phyloP scores from a whole-genome alignment of 2,329 filamentous ascomycete species.

The Phoma sp. region DNA sequence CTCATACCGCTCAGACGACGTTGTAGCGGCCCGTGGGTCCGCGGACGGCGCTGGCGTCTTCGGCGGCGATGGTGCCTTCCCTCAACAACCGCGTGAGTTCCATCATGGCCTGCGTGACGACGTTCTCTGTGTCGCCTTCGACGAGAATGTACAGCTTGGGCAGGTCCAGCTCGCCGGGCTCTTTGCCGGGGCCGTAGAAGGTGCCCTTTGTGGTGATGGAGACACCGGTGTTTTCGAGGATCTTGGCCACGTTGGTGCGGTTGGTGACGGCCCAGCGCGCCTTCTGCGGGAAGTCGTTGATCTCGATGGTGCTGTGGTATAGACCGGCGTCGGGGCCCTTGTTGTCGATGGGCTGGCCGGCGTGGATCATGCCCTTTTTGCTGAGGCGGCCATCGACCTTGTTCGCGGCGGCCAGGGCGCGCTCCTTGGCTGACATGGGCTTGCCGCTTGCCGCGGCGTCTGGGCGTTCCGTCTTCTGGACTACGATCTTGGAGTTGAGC shows the following conservation, averaged over 20 bases:
- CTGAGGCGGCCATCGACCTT: constrained; percentile 91
- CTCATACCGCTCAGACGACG: constrained; percentile 54
- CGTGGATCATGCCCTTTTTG: constrained; percentile 85
- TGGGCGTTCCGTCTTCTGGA: constrained; percentile 71
- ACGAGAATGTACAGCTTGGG: constrained; percentile 98
- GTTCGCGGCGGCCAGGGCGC: constrained; percentile 87
- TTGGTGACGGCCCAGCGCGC: constrained; percentile 99
- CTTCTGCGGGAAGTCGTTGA: constrained; percentile 99
- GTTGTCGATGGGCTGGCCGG: constrained; percentile 95
- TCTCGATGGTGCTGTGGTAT: constrained; percentile 95
- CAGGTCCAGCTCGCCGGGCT: constrained; percentile 72
- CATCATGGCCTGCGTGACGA: constrained; percentile 87
- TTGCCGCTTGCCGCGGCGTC: constrained; percentile 59
- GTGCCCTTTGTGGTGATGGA: constrained; percentile 97
- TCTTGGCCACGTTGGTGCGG: constrained; percentile 97
- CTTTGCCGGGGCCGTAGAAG: constrained; percentile 84
- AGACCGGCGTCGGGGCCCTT: constrained; percentile 96
- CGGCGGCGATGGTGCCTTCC: constrained; percentile 88
- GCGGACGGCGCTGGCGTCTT: constrained; percentile 77
- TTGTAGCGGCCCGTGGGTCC: constrained; percentile 85
- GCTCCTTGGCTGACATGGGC: constrained; percentile 68
- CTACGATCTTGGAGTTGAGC: constrained; percentile 73
- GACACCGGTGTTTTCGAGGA: constrained; percentile 90
- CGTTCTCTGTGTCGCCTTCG: constrained; percentile 93
- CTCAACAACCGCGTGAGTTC: constrained; percentile 87